Conservation (phyloP, 2,329 filamentous ascomycete species). For the Neopestalotiopsis rosae region DNA sequence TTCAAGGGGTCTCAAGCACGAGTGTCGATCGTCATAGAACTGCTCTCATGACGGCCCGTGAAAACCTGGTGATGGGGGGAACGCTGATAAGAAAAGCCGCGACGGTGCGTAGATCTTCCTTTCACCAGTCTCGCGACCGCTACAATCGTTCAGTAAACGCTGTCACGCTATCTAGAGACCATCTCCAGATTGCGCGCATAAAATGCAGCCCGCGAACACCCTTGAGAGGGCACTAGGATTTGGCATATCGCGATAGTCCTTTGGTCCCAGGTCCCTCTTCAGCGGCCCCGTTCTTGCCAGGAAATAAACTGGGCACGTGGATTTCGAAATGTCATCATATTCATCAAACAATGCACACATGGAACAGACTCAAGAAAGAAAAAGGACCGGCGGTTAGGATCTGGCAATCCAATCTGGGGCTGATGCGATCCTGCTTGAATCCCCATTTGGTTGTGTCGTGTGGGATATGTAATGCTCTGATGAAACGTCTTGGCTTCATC, state of each 20-base stretch:
- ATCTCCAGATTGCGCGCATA: conserved; percentile 1
- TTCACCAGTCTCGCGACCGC: not conserved
- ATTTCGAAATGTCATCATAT: conserved; percentile 4
- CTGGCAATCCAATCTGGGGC: not conserved
- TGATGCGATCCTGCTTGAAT: not conserved
- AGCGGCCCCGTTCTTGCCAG: not conserved
- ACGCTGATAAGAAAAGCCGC: conserved; percentile 4
- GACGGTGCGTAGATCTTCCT: not conserved
- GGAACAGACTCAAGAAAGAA: not conserved
- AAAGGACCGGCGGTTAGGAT: not conserved
- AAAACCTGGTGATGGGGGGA: not conserved
- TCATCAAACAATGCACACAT: not conserved
- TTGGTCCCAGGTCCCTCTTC: not conserved
- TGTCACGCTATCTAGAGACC: not conserved
- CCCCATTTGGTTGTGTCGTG: not conserved
- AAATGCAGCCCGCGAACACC: not conserved
- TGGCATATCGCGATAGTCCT: not conserved
- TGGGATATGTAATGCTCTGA: not conserved
- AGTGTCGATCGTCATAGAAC: conserved; percentile 12
- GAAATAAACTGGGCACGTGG: conserved; percentile 3
- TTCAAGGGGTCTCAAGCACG: conserved; percentile 5
- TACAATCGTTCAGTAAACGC: not conserved
- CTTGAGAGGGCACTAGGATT: not conserved
- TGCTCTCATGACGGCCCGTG: conserved; percentile 13
- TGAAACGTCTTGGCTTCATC: conserved; percentile 11